A percentile compares a stretch with the other conserved stretches of the same genome.
Conservation (phyloP, 345 rosid genomes). For the Camelina hispida region DNA sequence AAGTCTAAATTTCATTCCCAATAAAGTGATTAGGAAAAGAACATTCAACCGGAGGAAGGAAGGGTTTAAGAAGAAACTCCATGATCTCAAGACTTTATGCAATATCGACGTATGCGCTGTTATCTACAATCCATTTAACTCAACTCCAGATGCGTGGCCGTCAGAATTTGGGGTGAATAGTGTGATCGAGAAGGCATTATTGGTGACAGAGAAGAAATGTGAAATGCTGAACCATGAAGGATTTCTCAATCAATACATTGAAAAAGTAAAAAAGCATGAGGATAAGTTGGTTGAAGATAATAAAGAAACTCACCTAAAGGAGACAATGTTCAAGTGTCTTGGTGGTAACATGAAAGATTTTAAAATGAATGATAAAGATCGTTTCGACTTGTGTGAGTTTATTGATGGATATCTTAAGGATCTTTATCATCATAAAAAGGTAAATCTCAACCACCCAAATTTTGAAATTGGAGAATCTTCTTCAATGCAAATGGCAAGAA, state of each 20-base stretch:
- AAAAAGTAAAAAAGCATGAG: background rate
- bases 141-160: constrained; percentile 5
- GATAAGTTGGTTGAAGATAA: background rate
- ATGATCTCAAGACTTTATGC: background rate
- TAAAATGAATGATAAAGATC: background rate
- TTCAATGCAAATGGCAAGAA: background rate
- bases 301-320: background rate
- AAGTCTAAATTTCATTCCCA: background rate
- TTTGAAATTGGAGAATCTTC: constrained; percentile 11
- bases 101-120: constrained; percentile 1
- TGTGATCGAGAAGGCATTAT: background rate
- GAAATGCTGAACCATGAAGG: background rate
- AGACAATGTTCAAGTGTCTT: constrained; percentile 7
- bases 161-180: background rate
- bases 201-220: background rate
- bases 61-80: background rate
- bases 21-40: background rate
- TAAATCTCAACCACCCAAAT: background rate
- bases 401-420: constrained; percentile 1
- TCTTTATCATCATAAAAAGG: background rate
- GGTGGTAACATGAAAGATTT: background rate
- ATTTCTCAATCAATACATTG: background rate
- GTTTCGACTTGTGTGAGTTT: background rate
- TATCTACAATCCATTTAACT: background rate
- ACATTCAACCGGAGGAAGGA: background rate